These are phyloP conservation scores for Ceratopteris richardii DNA, from an alignment of 75 land plant species.

Conservation along the genomic window DNA sequence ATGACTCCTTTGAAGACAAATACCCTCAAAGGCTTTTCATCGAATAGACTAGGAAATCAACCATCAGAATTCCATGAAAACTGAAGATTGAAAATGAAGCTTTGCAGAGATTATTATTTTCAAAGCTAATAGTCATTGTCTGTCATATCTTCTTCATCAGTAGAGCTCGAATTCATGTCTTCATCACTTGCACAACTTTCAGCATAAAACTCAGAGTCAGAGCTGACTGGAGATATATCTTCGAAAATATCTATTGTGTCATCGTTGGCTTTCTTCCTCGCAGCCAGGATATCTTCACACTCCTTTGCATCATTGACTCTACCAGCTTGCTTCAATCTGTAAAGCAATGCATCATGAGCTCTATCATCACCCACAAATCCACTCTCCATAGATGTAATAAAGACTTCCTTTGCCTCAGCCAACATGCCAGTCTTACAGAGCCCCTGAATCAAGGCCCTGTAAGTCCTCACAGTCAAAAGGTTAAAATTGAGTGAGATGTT, in stretches of 20 bases:
- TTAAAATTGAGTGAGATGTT: conserved; percentile 16
- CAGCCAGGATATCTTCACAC: background rate
- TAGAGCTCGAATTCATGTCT: too few species aligned
- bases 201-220: too few species aligned
- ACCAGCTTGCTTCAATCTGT: conserved; percentile 3
- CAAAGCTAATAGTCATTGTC: too few species aligned
- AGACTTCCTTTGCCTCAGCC: background rate
- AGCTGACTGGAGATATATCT: too few species aligned
- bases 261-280: background rate
- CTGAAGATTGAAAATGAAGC: too few species aligned
- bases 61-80: too few species aligned
- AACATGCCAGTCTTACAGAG: background rate
- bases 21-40: too few species aligned
- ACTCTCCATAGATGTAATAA: background rate
- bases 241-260: background rate
- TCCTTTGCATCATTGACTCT: conserved; percentile 2
- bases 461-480: background rate
- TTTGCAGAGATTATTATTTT: too few species aligned
- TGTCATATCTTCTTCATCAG: too few species aligned
- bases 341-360: background rate
- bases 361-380: background rate
- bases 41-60: too few species aligned
- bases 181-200: too few species aligned
- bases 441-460: background rate
- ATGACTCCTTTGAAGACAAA: too few species aligned